A percentile compares a stretch with the other conserved stretches of the same genome.
Conservation (phyloP, 1,284 basidiomycete genomes). For the Ceratobasidium sp. region DNA sequence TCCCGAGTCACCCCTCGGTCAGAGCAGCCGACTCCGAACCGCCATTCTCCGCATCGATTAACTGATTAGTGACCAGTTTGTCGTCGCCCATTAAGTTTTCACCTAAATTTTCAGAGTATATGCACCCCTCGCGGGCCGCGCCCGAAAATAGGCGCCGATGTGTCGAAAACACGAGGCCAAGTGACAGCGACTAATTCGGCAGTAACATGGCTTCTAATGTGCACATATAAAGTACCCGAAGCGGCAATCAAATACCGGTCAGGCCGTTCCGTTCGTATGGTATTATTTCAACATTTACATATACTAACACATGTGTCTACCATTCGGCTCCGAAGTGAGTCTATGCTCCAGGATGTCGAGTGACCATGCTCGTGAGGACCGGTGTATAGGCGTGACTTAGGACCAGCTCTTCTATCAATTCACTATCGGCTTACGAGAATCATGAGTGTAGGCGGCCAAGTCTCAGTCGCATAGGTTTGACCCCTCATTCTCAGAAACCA, state of each 20-base stretch:
- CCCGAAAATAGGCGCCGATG: conserved; percentile 23
- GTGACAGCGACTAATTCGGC: conserved; percentile 23
- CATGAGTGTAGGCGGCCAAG: conserved; percentile 16
- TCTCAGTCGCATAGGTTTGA: conserved; percentile 1
- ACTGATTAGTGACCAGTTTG: too few species aligned
- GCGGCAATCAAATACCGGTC: conserved; percentile 27
- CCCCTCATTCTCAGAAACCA: too few species aligned
- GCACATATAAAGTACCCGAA: conserved; percentile 10
- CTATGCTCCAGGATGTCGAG: too few species aligned
- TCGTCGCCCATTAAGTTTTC: too few species aligned
- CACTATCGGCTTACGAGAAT: conserved; percentile 14
- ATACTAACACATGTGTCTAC: too few species aligned
- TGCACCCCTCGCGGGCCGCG: not conserved
- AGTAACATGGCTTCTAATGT: not conserved
- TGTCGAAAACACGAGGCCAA: not conserved
- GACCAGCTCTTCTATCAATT: not conserved
- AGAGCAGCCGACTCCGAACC: too few species aligned
- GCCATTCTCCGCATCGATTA: too few species aligned
- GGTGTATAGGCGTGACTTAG: too few species aligned
- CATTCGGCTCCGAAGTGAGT: too few species aligned
- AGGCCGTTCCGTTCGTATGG: too few species aligned
- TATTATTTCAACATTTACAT: too few species aligned
- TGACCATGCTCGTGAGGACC: conserved; percentile 5
- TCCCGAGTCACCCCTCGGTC: not conserved
- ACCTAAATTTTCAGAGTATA: not conserved